phyloP scores from a whole-genome alignment of 73 alveolate genomes.

The Diophrys appendiculata region DNA sequence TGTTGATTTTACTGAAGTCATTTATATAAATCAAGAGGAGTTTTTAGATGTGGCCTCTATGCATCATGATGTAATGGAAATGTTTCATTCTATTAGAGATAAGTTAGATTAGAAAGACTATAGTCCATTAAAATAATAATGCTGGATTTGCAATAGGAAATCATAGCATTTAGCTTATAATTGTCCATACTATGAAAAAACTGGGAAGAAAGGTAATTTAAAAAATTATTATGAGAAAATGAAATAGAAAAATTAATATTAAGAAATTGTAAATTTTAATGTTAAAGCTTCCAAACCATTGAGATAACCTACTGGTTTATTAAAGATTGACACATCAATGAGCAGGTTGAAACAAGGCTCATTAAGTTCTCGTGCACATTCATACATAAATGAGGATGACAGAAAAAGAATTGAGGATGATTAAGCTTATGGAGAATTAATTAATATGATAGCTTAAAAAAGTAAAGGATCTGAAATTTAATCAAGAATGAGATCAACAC shows the following conservation, averaged over 20 bases:
- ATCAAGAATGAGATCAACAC: too few species aligned
- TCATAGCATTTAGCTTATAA: constrained; percentile 20
- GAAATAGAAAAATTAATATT: background rate
- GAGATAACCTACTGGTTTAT: too few species aligned
- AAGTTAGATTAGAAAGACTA: constrained; percentile 17
- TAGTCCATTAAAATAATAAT: background rate
- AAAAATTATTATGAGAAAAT: too few species aligned
- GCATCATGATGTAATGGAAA: constrained; percentile 3
- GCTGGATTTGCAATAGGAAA: constrained; percentile 26
- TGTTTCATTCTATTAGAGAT: constrained; percentile 18
- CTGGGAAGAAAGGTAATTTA: background rate
- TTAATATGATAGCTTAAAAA: background rate
- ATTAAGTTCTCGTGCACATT: background rate
- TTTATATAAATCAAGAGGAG: constrained; percentile 11
- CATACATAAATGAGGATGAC: background rate
- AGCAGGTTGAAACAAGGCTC: too few species aligned
- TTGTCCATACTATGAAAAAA: constrained; percentile 10
- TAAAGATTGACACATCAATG: too few species aligned
- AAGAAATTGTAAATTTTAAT: background rate
- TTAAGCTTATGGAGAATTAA: background rate
- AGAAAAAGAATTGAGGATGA: background rate
- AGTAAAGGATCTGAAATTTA: too few species aligned
- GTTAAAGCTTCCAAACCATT: too few species aligned
- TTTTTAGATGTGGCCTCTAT: constrained; percentile 29
- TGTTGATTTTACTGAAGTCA: constrained; percentile 48